phyloP scores from a whole-genome alignment of 441 rosid species.

The Erodium texanum region DNA sequence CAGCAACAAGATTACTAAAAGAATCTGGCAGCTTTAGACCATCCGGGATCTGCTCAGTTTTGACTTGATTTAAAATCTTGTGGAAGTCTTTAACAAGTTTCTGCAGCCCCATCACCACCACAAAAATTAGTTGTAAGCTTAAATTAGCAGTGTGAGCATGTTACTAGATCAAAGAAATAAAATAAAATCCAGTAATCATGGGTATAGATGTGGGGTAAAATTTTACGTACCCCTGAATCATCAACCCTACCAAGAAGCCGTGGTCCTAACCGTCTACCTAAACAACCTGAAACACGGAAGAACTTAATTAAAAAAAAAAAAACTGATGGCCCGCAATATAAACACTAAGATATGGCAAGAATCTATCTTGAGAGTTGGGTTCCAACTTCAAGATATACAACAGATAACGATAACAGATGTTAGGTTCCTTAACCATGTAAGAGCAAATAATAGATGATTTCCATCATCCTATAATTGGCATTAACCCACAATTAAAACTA shows the following conservation, averaged over 20 bases:
- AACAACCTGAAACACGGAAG: conserved; percentile 80
- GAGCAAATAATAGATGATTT: neutral
- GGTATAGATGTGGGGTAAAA: too few relatives aligned
- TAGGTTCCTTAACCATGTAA: neutral
- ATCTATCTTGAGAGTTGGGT: neutral
- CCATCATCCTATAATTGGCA: neutral
- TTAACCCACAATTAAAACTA: neutral
- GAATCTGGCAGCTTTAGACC: conserved; percentile 79
- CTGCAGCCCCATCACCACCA: conserved; percentile 39
- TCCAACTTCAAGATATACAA: neutral
- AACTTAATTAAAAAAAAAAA: too few relatives aligned
- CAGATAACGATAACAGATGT: neutral
- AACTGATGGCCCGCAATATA: conserved; percentile 13
- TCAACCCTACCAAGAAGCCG: conserved; percentile 80
- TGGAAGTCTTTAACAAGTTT: conserved; percentile 76
- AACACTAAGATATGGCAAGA: conserved; percentile 7
- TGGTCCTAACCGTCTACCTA: conserved; percentile 97
- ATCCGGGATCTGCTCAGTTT: conserved; percentile 71
- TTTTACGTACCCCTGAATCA: conserved; percentile 80
- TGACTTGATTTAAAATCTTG: conserved; percentile 74
- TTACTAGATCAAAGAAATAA: neutral
- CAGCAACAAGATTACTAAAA: conserved; percentile 67
- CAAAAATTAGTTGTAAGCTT: conserved; percentile 16
- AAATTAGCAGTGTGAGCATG: conserved; percentile 19
- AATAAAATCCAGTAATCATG: neutral